These are phyloP conservation scores for Blastobotrys capitulatus DNA, from an alignment of 1,139 yeast genomes.

Conservation along the genomic window DNA sequence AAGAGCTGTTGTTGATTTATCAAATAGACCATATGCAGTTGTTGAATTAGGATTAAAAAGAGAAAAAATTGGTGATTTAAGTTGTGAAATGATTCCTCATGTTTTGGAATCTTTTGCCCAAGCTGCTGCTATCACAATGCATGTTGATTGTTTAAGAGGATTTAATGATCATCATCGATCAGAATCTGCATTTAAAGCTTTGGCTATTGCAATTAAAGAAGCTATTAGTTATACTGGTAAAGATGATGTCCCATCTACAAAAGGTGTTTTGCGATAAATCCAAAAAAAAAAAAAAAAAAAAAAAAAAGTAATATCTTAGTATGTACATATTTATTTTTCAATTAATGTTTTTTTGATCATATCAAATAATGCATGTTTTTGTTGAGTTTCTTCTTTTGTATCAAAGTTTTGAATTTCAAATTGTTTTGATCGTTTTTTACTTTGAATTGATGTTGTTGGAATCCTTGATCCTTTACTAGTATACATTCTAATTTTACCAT, in stretches of 20 bases:
- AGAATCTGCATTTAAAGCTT: conserved; percentile 92
- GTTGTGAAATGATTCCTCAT: conserved; percentile 96
- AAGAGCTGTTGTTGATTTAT: conserved; percentile 88
- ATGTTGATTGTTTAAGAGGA: conserved; percentile 91
- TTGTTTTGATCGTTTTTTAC: not conserved
- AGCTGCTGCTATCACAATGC: conserved; percentile 83
- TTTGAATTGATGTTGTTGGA: not conserved
- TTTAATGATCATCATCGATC: conserved; percentile 94
- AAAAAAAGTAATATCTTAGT: not conserved
- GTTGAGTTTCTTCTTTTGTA: not conserved
- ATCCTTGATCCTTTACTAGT: not conserved
- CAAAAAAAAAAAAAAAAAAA: not conserved
- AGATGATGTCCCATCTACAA: conserved; percentile 90
- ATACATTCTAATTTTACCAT: conserved; percentile 5
- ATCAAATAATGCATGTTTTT: conserved; percentile 6
- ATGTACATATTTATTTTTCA: not conserved
- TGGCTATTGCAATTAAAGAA: conserved; percentile 86
- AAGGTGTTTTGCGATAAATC: conserved; percentile 63
- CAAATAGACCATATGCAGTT: conserved; percentile 89
- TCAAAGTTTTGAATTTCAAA: not conserved
- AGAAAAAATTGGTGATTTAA: conserved; percentile 87
- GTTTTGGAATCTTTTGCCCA: conserved; percentile 91
- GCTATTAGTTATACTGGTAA: conserved; percentile 80
- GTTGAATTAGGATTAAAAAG: conserved; percentile 84
- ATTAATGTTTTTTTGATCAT: conserved; percentile 12